phyloP scores from a whole-genome alignment of 768 basidiomycete genomes.

The Dictyophora rubrovolvata region DNA sequence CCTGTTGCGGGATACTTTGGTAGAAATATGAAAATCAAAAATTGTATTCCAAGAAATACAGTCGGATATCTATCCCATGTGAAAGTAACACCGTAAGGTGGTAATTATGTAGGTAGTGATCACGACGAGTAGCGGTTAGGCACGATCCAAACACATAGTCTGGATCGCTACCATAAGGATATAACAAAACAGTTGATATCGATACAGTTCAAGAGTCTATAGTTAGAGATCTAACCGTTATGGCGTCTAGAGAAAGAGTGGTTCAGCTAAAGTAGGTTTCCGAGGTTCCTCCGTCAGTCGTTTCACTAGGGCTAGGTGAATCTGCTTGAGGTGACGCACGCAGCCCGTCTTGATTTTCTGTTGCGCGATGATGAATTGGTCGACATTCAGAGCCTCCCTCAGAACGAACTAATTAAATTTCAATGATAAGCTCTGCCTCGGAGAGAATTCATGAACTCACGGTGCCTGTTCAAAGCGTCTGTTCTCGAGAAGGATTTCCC shows the following conservation, averaged over 20 bases:
- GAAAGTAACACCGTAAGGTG: no score
- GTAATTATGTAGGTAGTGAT: no score
- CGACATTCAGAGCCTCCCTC: slow-evolving; percentile 78
- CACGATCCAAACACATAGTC: no score
- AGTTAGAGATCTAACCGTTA: neutral
- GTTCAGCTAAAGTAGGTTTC: neutral
- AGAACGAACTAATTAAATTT: slow-evolving; percentile 54
- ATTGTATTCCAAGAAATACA: neutral
- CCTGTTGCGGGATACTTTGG: neutral
- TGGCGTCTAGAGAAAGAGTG: neutral
- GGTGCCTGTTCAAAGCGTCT: slow-evolving; percentile 85
- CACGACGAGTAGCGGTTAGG: no score
- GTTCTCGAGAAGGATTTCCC: slow-evolving; percentile 90
- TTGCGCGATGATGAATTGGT: slow-evolving; percentile 24
- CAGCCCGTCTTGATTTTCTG: neutral
- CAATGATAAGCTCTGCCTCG: neutral
- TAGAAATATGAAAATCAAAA: neutral
- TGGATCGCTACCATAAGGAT: neutral
- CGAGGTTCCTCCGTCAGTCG: slow-evolving; percentile 18
- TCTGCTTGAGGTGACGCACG: slow-evolving; percentile 1
- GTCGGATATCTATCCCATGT: neutral
- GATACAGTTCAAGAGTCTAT: neutral
- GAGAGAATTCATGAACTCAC: slow-evolving; percentile 36
- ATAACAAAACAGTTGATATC: neutral
- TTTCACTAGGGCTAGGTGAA: slow-evolving; percentile 7